Evolutionary conservation across 257 asterid genomes (phyloP), one percentile per base, ranked within the genome.

Genomic region (Hygrophila difformis): DNA sequence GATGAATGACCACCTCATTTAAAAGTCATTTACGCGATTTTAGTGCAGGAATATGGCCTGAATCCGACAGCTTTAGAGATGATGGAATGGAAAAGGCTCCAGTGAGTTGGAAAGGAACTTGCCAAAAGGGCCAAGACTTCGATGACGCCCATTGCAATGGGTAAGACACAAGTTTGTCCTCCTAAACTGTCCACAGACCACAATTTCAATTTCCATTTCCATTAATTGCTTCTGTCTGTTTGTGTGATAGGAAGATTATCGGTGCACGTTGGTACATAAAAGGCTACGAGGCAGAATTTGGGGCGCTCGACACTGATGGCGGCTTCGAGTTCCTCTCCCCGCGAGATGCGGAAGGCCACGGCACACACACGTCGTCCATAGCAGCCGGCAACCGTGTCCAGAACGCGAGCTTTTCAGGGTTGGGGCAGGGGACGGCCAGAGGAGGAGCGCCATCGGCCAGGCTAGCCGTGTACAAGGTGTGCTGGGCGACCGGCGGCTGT

Each of bases 11-110:
- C n/a, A n/a, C n/a, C n/a, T n/a, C n/a, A n/a, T n/a, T n/a, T n/a
- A n/a, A n/a, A n/a, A n/a, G n/a, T n/a, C n/a, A n/a, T n/a, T n/a
- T n/a, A n/a, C n/a, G n/a, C n/a, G n/a, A n/a, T n/a, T 23, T 61
- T 51, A 47, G 55, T 12, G 41, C 56, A 63, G 74, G 78, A 46
- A 56, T 67, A 60, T 59, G 71, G 74, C 79, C 75, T 12, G 79
- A 67, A 49, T 67, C 75, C 6, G 69, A 51, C 14, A 64, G 63
- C 63, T 67, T 71, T 34, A 55, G n/a, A 20, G 73, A 65, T 22
- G 61, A 57, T 41, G 51, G 48, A 5, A 52, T 61, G 55, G 54
- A 26, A 38, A 21, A 18, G 1, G 51, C 48, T 51, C 73, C 73
- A 19, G 51, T 60, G 8, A 64, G 39, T 45, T 72, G 75, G 74